Evolutionary conservation across 345 rosid species (phyloP).

Genomic region (Kandelia obovata): DNA sequence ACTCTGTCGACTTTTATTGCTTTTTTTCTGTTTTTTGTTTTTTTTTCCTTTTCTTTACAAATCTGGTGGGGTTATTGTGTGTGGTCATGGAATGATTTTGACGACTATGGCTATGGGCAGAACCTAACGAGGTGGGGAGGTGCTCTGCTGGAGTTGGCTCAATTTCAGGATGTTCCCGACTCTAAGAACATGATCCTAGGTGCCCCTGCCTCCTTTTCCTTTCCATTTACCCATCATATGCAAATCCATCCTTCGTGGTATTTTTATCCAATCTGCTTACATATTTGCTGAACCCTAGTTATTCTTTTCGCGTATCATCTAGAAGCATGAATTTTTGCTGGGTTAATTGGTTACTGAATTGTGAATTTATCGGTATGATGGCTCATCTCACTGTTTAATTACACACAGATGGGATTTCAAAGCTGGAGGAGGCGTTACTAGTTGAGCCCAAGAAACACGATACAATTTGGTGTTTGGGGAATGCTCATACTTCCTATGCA

Average conservation of each 20-base stretch:
- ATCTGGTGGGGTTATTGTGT: not conserved
- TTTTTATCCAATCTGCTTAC: not conserved
- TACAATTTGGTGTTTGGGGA: conserved; percentile 80
- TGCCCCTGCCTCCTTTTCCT: conserved; percentile 7
- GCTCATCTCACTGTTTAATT: not conserved
- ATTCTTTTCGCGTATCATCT: not conserved
- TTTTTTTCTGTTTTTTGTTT: not conserved
- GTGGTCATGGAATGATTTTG: not conserved
- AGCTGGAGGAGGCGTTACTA: conserved; percentile 81
- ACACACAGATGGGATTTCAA: conserved; percentile 64
- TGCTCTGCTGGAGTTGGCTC: conserved; percentile 76
- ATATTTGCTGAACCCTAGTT: not conserved
- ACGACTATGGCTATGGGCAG: conserved; percentile 27
- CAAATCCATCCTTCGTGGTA: not conserved
- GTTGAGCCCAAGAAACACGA: conserved; percentile 58
- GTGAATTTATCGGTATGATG: not conserved
- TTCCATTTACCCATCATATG: not conserved
- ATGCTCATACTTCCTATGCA: conserved; percentile 73
- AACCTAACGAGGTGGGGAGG: conserved; percentile 89
- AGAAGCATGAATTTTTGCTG: not conserved
- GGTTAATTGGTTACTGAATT: not conserved
- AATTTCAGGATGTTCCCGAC: conserved; percentile 61
- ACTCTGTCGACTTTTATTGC: not conserved
- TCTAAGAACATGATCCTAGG: conserved; percentile 76
- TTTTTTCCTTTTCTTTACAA: not conserved